Base-by-base conservation (phyloP, 2,329 filamentous ascomycete species). In the Fusarium hainanense region DNA sequence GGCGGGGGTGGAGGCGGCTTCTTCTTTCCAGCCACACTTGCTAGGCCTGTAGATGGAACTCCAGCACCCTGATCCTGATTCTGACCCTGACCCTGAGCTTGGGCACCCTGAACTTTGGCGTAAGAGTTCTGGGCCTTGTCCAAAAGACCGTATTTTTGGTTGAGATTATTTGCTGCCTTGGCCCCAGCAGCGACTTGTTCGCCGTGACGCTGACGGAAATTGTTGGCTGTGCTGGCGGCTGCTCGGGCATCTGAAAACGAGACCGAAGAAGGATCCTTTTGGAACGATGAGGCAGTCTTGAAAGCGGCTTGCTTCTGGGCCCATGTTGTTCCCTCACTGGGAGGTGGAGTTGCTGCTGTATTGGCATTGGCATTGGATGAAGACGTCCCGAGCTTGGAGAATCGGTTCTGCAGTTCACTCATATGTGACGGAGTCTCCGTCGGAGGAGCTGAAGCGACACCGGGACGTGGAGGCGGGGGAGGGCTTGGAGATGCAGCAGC, bases 131-230 rank as follows among this genome's bases (percentile, higher is more conserved):
- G 77, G 6, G 81, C 70, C 68, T 79, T 82, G 41, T 82, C 78
- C 37, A 77, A 64, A 7, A 89, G 80, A 6, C 87, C 87, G 70
- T 91, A 91, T 75, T 88, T 90, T 74, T 90, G 85, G 57, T 89
- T 87, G 58, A 90, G 71, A 3, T 80, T 82, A 64, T 85, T 87
- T 6, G 89, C 89, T 21, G 83, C 84, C 73, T 84, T 82, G 72
- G 85, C 83, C 0, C 90, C 90, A 8, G 86, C 80, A 2, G 87
- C 85, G 8, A 92, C 87, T 76, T 92, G 89, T 20, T 90, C 90
- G 6, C 90, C 88, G 72, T 93, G 90, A 28, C 90, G 82, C 75
- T 92, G 88, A 16, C 89, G 88, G 77, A 93, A 92, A 74, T 91
- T 90, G 68, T 88, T 90, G 41, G 87, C 86, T 40, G 89, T 91